Percentiles rank a stretch among this genome's conserved stretches.
These are phyloP conservation scores for Debaryomyces prosopidis DNA, from an alignment of 805 yeast species.

Conservation along the genomic window DNA sequence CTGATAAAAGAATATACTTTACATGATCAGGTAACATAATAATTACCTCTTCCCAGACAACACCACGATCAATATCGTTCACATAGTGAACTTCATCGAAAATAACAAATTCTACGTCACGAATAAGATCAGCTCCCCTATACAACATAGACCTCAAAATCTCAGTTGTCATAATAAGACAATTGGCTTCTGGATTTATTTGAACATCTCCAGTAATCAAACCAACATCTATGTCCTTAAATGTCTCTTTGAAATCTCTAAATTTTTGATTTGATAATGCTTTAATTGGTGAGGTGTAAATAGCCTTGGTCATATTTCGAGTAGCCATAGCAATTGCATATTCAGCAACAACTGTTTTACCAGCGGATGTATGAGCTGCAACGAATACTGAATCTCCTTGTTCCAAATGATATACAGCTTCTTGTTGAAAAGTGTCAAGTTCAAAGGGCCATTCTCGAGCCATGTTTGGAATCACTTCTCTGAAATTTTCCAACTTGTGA, in stretches of 20 bases:
- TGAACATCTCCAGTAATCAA: slow-evolving; percentile 97
- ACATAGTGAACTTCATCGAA: slow-evolving; percentile 98
- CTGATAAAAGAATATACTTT: slow-evolving; percentile 85
- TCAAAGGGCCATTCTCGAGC: slow-evolving; percentile 96
- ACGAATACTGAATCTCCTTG: slow-evolving; percentile 98
- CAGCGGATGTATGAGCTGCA: slow-evolving; percentile 99
- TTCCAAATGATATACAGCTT: slow-evolving; percentile 93
- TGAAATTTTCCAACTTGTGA: slow-evolving; percentile 79
- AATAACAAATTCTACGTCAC: slow-evolving; percentile 96
- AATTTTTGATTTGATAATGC: slow-evolving; percentile 89
- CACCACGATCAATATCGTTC: slow-evolving; percentile 95
- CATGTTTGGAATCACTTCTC: slow-evolving; percentile 87
- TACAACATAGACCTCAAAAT: slow-evolving; percentile 93
- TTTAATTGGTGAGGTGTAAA: slow-evolving; percentile 93
- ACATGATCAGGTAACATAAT: slow-evolving; percentile 97
- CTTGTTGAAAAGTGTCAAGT: slow-evolving; percentile 92
- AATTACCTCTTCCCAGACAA: slow-evolving; percentile 98
- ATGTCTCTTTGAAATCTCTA: slow-evolving; percentile 79
- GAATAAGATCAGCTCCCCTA: slow-evolving; percentile 91
- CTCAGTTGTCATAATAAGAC: slow-evolving; percentile 97
- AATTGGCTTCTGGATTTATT: slow-evolving; percentile 93
- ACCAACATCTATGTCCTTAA: slow-evolving; percentile 85
- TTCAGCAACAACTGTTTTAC: slow-evolving; percentile 97
- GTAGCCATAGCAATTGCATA: slow-evolving; percentile 97
- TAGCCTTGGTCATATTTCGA: slow-evolving; percentile 94